Base-by-base conservation (phyloP, 2,329 filamentous ascomycete genomes). In the Rhynchosporium secalis region DNA sequence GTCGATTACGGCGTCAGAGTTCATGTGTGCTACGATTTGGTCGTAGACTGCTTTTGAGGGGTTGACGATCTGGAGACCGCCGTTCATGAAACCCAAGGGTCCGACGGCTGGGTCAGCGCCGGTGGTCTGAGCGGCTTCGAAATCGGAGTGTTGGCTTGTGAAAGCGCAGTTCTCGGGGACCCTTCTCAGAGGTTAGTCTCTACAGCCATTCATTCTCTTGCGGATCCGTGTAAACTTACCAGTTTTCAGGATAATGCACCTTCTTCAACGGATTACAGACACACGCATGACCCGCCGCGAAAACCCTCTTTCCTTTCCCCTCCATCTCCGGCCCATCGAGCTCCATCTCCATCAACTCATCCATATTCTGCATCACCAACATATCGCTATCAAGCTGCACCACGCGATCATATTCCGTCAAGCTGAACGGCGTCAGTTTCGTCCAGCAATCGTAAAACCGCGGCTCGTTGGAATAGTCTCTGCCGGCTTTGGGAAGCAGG, bases 371-470 rank as follows among this genome's bases (percentile, higher is more conserved):
- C 67, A 88, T 76, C 7, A 91, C 86, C 56, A 96, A 78, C 92
- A 96, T 96, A 78, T 96, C 92, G 72, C 88, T 89, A 77, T 96
- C 92, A 60, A 96, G 81, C 77, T 92, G 89, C 41, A 96, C 89
- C 40, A 96, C 85, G 46, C 92, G 84, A 31, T 87, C 81, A 77
- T 93, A 96, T 74, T 93, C 86, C 20, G 81, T 81, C 38, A 96
- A 80, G 28, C 84, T 86, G 75, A 96, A 96, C 5, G 89, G 86
- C 15, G 87, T 84, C 33, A 96, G 84, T 77, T 96, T 96, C 76
- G 83, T 90, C 91, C 92, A 96, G 81, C 89, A 92, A 76, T 96
- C 91, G 77, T 91, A 88, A 81, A 96, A 96, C 69, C 92, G 87
- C 56, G 88, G 87, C 75, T 96, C 92, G 65, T 89, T 84, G 71